These are phyloP conservation scores for Cytospora schulzeri DNA, from an alignment of 2,329 filamentous ascomycete genomes.

Conservation along the genomic window DNA sequence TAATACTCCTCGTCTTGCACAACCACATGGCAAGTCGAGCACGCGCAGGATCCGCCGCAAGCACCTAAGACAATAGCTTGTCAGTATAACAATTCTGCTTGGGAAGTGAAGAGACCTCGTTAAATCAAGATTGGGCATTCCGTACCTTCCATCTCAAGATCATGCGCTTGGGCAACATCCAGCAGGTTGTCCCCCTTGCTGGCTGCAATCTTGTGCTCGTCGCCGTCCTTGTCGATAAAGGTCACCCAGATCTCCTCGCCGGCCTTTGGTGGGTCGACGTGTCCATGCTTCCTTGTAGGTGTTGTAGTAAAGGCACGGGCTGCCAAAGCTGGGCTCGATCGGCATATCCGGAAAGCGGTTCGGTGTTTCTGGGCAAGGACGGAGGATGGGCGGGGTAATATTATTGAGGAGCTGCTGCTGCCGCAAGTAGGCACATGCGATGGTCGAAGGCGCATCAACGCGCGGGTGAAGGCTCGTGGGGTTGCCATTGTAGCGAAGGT, in stretches of 20 bases:
- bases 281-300: conserved; percentile 66
- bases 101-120: conserved; percentile 33
- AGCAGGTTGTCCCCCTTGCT: conserved; percentile 87
- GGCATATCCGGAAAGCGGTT: background rate
- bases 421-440: conserved; percentile 5
- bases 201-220: conserved; percentile 76
- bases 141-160: conserved; percentile 92
- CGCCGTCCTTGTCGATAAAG: conserved; percentile 89
- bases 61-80: conserved; percentile 52
- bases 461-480: conserved; percentile 6
- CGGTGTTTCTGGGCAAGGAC: conserved; percentile 13
- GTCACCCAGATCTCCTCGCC: conserved; percentile 94
- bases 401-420: background rate
- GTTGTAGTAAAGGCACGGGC: conserved; percentile 59
- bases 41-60: conserved; percentile 91
- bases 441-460: conserved; percentile 7
- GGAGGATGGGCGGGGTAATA: conserved; percentile 1
- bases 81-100: background rate
- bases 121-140: conserved; percentile 31
- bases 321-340: conserved; percentile 7
- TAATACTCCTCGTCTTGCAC: conserved; percentile 73
- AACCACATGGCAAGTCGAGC: conserved; percentile 91
- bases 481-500: conserved; percentile 8
- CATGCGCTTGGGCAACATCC: conserved; percentile 91
- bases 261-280: conserved; percentile 80